Evolutionary conservation across 148 eudicot species (phyloP), one percentile per base, ranked within the genome.

Genomic region (Bassia scoparia): DNA sequence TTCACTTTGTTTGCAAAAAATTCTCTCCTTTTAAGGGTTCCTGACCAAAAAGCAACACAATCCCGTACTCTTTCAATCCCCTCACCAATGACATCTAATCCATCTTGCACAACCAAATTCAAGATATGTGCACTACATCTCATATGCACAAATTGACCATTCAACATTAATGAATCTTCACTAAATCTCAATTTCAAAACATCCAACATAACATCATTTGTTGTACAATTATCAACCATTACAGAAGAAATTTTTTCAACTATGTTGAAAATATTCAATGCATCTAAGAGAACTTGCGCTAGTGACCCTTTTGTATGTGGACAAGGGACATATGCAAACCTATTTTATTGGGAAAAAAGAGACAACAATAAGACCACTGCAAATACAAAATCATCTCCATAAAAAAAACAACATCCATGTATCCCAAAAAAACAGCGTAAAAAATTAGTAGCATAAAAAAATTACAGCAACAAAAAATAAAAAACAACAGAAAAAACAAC

Each of bases 321-420:
- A 49, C 48, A 76, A n/a, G 68, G 67, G 59, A 59, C 73, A 76
- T 76, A 44, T 20, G 55, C 58, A 74, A 66, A 52, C 71, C 70
- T 66, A 65, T 12, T 50, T 49, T 13, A 24, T 43, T n/a, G n/a
- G n/a, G n/a, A n/a, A n/a, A n/a, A n/a, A n/a, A n/a, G n/a, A n/a
- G n/a, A n/a, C n/a, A n/a, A n/a, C n/a, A n/a, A n/a, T n/a, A n/a
- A n/a, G n/a, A n/a, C n/a, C n/a, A n/a, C n/a, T n/a, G n/a, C n/a
- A n/a, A n/a, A n/a, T n/a, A n/a, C n/a, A n/a, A n/a, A n/a, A n/a
- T n/a, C n/a, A n/a, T n/a, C n/a, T n/a, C n/a, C n/a, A n/a, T n/a
- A n/a, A n/a, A n/a, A n/a, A n/a, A n/a, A n/a, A n/a, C n/a, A n/a
- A n/a, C n/a, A n/a, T n/a, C n/a, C n/a, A n/a, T n/a, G n/a, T n/a